These are phyloP conservation scores for Beta vulgaris DNA, from an alignment of 148 eudicot genomes.

Conservation along the genomic window DNA sequence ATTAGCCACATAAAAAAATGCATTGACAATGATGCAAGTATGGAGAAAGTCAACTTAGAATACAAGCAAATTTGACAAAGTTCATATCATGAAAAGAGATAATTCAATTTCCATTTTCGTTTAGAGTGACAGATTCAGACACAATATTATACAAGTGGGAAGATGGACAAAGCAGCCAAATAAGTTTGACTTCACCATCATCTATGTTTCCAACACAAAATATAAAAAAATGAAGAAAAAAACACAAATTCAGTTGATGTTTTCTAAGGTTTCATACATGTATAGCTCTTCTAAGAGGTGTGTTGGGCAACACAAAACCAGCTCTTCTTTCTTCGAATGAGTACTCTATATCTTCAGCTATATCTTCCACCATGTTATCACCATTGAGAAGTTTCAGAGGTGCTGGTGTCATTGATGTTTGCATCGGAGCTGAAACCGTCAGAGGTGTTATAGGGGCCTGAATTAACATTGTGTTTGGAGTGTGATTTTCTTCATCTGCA, in stretches of 20 bases:
- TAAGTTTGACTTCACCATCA: slow-evolving; percentile 21
- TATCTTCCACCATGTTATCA: slow-evolving; percentile 22
- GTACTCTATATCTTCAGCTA: slow-evolving; percentile 46
- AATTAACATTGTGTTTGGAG: slow-evolving; percentile 25
- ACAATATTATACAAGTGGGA: slow-evolving; percentile 18
- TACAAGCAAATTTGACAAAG: too few species aligned
- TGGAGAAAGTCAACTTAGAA: too few species aligned
- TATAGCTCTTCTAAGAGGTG: slow-evolving; percentile 38
- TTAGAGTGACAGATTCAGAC: not conserved
- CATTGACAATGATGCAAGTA: too few species aligned
- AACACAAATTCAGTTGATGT: not conserved
- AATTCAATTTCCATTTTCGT: too few species aligned
- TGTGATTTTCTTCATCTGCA: slow-evolving; percentile 29
- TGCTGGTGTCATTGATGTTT: slow-evolving; percentile 30
- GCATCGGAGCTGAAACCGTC: slow-evolving; percentile 34
- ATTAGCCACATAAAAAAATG: too few species aligned
- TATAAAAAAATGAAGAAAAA: not conserved
- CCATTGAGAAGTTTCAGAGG: slow-evolving; percentile 5
- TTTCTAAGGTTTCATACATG: slow-evolving; percentile 26
- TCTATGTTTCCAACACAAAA: slow-evolving; percentile 6
- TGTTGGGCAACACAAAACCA: slow-evolving; percentile 60
- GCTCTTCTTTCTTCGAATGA: slow-evolving; percentile 77
- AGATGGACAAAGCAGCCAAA: slow-evolving; percentile 20
- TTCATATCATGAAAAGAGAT: not conserved
- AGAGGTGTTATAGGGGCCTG: slow-evolving; percentile 26